These are phyloP conservation scores for Flammula alnicola DNA, from an alignment of 1,284 basidiomycete genomes.

Conservation along the genomic window DNA sequence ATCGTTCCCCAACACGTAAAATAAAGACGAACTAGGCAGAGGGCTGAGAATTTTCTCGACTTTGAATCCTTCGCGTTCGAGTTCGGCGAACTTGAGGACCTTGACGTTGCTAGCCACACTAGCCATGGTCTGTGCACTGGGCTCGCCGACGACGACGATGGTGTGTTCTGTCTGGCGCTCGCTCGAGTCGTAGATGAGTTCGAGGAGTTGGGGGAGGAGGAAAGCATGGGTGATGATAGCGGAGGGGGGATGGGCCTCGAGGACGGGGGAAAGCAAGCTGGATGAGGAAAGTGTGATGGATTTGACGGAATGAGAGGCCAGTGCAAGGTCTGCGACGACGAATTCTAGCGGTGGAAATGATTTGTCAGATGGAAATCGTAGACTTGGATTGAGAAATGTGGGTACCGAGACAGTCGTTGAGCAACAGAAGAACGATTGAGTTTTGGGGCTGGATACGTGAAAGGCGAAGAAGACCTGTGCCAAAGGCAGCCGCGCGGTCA, in stretches of 20 bases:
- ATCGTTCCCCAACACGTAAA: neutral
- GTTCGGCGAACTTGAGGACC: constrained; percentile 62
- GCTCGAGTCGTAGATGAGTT: constrained; percentile 65
- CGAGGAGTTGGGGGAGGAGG: constrained; percentile 66
- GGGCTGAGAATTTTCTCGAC: constrained; percentile 50
- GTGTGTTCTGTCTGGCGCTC: constrained; percentile 54
- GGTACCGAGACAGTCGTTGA: constrained; percentile 77
- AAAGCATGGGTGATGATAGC: constrained; percentile 70
- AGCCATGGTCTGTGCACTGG: constrained; percentile 43
- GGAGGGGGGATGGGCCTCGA: constrained; percentile 67
- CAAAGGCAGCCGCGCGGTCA: constrained; percentile 69
- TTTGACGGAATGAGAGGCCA: constrained; percentile 70
- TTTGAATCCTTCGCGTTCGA: constrained; percentile 64
- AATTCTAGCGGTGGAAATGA: constrained; percentile 57
- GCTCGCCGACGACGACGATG: constrained; percentile 71
- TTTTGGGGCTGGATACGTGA: constrained; percentile 61
- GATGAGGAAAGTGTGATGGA: constrained; percentile 70
- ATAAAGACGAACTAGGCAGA: constrained; percentile 49
- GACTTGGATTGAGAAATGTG: neutral
- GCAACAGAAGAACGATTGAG: constrained; percentile 70
- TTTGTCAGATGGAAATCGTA: neutral
- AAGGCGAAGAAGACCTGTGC: constrained; percentile 65
- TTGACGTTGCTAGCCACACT: constrained; percentile 53
- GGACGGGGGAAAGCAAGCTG: constrained; percentile 58
- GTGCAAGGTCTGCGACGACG: constrained; percentile 73